Percentiles rank a stretch among this genome's conserved stretches.
phyloP scores from a whole-genome alignment of 345 rosid genomes.

The Litchi chinensis region DNA sequence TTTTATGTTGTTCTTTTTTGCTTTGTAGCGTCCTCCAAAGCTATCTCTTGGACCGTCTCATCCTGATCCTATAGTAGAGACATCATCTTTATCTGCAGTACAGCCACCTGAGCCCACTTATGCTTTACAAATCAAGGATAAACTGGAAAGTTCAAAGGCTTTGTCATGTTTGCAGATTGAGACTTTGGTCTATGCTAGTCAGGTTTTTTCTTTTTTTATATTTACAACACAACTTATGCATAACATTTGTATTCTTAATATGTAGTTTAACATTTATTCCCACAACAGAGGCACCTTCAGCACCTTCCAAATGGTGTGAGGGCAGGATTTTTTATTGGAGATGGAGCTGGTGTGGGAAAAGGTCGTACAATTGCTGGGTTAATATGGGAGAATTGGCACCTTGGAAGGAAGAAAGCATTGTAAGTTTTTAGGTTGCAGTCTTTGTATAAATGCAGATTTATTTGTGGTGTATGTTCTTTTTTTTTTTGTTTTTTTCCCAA shows the following conservation, averaged over 20 bases:
- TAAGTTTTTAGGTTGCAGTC: slow-evolving; percentile 48
- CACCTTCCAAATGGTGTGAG: slow-evolving; percentile 82
- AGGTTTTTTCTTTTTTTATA: slow-evolving; percentile 50
- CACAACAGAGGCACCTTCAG: slow-evolving; percentile 84
- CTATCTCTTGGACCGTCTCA: slow-evolving; percentile 92
- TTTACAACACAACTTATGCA: slow-evolving; percentile 25
- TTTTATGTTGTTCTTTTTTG: slow-evolving; percentile 4
- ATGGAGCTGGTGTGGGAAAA: slow-evolving; percentile 99
- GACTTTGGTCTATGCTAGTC: slow-evolving; percentile 95
- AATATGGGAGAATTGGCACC: slow-evolving; percentile 96
- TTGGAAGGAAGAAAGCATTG: slow-evolving; percentile 81
- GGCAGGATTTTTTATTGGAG: slow-evolving; percentile 98
- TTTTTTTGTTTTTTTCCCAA: neutral
- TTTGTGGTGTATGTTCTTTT: neutral
- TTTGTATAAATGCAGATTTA: slow-evolving; percentile 2
- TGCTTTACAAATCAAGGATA: slow-evolving; percentile 69
- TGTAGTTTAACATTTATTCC: slow-evolving; percentile 32
- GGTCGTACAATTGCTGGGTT: slow-evolving; percentile 97
- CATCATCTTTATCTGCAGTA: slow-evolving; percentile 92
- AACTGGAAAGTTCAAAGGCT: slow-evolving; percentile 67
- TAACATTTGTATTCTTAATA: slow-evolving; percentile 25
- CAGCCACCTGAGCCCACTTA: slow-evolving; percentile 97
- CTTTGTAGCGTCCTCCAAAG: slow-evolving; percentile 80
- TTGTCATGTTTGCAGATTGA: slow-evolving; percentile 99
- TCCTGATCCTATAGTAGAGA: slow-evolving; percentile 97